These are phyloP conservation scores for Nakazawaea populi DNA, from an alignment of 805 yeast genomes.

Conservation along the genomic window DNA sequence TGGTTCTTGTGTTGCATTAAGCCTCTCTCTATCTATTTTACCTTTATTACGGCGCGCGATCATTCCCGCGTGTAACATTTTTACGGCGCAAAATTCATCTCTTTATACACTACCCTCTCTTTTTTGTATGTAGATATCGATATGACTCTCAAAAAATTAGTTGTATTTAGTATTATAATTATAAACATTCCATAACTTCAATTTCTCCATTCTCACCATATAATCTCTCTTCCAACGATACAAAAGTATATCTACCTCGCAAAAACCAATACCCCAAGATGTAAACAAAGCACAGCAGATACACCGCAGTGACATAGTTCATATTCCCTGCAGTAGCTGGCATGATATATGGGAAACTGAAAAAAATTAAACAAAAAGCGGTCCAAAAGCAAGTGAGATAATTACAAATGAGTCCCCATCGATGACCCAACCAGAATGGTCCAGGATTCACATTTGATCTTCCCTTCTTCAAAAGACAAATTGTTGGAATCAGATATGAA, in stretches of 20 bases:
- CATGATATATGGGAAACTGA: conserved; percentile 32
- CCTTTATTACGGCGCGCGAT: no score
- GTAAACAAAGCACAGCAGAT: conserved; percentile 21
- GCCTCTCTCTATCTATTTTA: no score
- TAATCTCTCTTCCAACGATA: neutral
- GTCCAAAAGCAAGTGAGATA: conserved; percentile 27
- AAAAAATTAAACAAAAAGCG: conserved; percentile 29
- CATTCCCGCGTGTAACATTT: no score
- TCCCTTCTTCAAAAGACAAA: conserved; percentile 28
- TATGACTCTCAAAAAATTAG: no score
- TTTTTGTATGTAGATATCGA: no score
- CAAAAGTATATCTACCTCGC: conserved; percentile 1
- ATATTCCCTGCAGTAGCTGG: conserved; percentile 35
- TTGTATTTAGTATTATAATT: no score
- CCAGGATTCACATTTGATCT: conserved; percentile 28
- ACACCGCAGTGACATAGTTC: conserved; percentile 35
- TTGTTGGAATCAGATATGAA: conserved; percentile 25
- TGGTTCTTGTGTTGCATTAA: no score
- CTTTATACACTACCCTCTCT: no score
- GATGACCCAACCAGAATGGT: conserved; percentile 27
- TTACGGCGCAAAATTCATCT: no score
- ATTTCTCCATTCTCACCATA: neutral
- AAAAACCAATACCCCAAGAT: conserved; percentile 24
- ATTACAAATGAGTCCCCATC: conserved; percentile 27
- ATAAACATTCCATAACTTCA: neutral